These are phyloP conservation scores for Escallonia rubra DNA, from an alignment of 129 eudicot genomes.

Conservation along the genomic window DNA sequence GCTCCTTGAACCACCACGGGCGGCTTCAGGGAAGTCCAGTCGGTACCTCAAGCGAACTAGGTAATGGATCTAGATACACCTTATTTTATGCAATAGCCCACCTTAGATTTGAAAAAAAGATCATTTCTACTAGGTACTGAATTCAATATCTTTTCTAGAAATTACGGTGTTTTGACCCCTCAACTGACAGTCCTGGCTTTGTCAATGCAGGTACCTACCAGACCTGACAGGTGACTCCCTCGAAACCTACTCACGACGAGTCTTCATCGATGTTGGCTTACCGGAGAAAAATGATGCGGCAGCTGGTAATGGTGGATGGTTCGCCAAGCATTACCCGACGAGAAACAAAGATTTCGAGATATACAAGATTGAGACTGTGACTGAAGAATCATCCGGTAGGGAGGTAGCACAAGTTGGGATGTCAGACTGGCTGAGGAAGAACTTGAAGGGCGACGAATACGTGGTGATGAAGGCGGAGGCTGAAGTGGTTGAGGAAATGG, in stretches of 20 bases:
- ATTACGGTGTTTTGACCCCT: no score
- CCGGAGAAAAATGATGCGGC: neutral
- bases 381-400: slow-evolving; percentile 12
- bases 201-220: slow-evolving; percentile 37
- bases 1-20: slow-evolving; percentile 60
- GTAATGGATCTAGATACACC: no score
- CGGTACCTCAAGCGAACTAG: neutral
- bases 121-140: no score
- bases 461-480: slow-evolving; percentile 87
- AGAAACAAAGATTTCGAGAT: slow-evolving; percentile 51
- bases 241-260: slow-evolving; percentile 51
- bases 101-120: no score
- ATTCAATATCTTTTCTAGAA: no score
- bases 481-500: slow-evolving; percentile 58
- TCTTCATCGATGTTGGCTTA: slow-evolving; percentile 46
- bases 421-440: slow-evolving; percentile 56
- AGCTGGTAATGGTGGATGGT: slow-evolving; percentile 45
- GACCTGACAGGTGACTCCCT: slow-evolving; percentile 51
- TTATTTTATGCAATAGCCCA: no score
- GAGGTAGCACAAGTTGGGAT: slow-evolving; percentile 26
- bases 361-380: slow-evolving; percentile 30
- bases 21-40: slow-evolving; percentile 38
- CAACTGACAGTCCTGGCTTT: no score
- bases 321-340: slow-evolving; percentile 56
- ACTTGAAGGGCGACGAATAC: slow-evolving; percentile 55